phyloP scores from a whole-genome alignment of 352 stramenopile species.

The Blastocystis sp. region DNA sequence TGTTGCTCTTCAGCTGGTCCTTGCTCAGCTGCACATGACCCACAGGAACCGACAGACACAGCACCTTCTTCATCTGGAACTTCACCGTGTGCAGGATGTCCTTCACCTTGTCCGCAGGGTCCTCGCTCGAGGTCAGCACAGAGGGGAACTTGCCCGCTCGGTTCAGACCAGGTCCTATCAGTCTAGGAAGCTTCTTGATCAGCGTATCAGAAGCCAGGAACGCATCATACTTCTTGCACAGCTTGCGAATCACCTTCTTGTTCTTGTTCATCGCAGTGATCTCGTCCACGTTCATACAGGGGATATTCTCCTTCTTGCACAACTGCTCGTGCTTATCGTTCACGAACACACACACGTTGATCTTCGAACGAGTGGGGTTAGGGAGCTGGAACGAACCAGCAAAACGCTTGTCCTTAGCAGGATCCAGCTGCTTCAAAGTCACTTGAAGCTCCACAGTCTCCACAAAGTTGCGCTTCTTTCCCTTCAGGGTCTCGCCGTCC shows the following conservation, averaged over 20 bases:
- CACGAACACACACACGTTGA: constrained; percentile 95
- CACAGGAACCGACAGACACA: constrained; percentile 97
- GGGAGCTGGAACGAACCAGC: constrained; percentile 96
- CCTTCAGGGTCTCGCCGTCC: constrained; percentile 84
- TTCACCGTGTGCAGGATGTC: constrained; percentile 96
- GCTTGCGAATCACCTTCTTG: constrained; percentile 99
- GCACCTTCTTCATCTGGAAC: constrained; percentile 99
- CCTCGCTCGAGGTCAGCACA: constrained; percentile 83
- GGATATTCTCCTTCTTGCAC: constrained; percentile 91
- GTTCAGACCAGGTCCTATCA: constrained; percentile 95
- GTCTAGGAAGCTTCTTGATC: constrained; percentile 99
- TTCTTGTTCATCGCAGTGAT: constrained; percentile 99
- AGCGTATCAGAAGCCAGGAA: constrained; percentile 97
- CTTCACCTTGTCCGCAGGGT: constrained; percentile 90
- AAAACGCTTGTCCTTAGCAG: constrained; percentile 99
- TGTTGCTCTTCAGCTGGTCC: constrained; percentile 94
- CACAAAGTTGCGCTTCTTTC: constrained; percentile 99
- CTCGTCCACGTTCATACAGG: constrained; percentile 96
- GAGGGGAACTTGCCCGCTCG: constrained; percentile 97
- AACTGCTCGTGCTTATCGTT: constrained; percentile 96
- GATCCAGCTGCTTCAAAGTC: constrained; percentile 99
- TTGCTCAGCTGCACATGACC: constrained; percentile 86
- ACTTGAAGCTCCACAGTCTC: constrained; percentile 98
- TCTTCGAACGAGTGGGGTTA: constrained; percentile 81
- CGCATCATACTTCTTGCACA: constrained; percentile 99